These are phyloP conservation scores for Amphibolis antarctica DNA, from an alignment of 106 monocot species.

Conservation along the genomic window DNA sequence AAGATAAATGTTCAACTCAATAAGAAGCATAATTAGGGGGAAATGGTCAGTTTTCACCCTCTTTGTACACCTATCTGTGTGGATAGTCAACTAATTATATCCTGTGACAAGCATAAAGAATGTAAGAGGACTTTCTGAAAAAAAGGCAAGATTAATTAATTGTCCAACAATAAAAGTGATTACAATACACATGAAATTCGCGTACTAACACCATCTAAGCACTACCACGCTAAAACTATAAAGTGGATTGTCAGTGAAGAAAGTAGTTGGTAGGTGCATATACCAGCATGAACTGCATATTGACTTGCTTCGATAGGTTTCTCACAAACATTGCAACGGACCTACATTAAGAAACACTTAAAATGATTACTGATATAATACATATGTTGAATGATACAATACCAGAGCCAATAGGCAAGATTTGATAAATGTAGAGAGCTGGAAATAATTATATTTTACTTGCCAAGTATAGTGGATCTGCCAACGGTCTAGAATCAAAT, in stretches of 20 bases:
- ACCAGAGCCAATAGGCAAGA: no score
- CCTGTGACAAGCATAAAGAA: no score
- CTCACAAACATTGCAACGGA: constrained; percentile 60
- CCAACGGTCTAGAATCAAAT: constrained; percentile 63
- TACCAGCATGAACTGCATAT: constrained; percentile 64
- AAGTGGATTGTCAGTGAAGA: background rate
- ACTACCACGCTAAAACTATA: background rate
- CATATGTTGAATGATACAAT: background rate
- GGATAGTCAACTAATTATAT: no score
- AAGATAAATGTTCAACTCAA: no score
- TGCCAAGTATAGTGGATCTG: constrained; percentile 78
- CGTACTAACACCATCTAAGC: background rate
- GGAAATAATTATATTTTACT: background rate
- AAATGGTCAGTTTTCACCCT: no score
- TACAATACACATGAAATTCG: no score
- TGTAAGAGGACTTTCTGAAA: no score
- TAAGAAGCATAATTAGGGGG: constrained; percentile 7
- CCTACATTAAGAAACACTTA: constrained; percentile 23
- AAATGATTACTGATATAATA: background rate
- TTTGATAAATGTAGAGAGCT: background rate
- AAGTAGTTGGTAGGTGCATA: background rate
- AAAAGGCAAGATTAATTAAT: no score
- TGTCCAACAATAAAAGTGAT: no score
- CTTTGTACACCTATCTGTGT: no score
- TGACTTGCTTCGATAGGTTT: constrained; percentile 68